Base-by-base conservation (phyloP, 805 yeast species). In the Hyphopichia homilentoma region DNA sequence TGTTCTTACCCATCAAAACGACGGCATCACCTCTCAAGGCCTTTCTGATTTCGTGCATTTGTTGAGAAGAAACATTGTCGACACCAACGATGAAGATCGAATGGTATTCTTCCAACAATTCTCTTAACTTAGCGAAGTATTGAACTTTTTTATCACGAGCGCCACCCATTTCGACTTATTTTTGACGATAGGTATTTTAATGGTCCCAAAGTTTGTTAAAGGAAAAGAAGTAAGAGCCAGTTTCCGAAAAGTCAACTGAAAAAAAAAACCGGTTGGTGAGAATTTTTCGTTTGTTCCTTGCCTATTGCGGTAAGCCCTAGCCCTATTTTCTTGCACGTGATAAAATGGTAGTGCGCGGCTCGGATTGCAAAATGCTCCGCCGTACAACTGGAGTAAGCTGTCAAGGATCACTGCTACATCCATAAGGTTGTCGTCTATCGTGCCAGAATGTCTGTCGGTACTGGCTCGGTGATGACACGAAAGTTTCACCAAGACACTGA, bases 1-100 rank as follows among this genome's bases (percentile, higher is more conserved):
- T 93, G 96, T 93, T 93, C 85, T 93, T 93, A 79, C 99, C 99
- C 98, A 93, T 93, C 63, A 93, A 77, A 54, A 93, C 89, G 54
- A 85, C 93, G 62, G 93, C 98, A 43, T 80, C 84, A 54, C 87
- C 85, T 78, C 99, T 88, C 63, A 93, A 82, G 50, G 87, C 73
- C 80, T 84, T 88, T 84, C 99, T 88, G 78, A 88, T 80, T 81
- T 93, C 95, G 78, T 93, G 99, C 96, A 93, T 89, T 78, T 93
- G 98, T 80, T 93, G 98, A 57, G 99, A 93, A 52, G 97, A 86
- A 67, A 93, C 99, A 80, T 93, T 93, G 79, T 93, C 99, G 59
- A 93, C 97, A 75, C 97, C 97, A 66, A 93, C 97, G 57, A 93
- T 71, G 90, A 93, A 93, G 79, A 90, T 79, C 54, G 97, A 88